Base-by-base conservation (phyloP, 768 basidiomycete genomes). In the Mycena vulgaris region DNA sequence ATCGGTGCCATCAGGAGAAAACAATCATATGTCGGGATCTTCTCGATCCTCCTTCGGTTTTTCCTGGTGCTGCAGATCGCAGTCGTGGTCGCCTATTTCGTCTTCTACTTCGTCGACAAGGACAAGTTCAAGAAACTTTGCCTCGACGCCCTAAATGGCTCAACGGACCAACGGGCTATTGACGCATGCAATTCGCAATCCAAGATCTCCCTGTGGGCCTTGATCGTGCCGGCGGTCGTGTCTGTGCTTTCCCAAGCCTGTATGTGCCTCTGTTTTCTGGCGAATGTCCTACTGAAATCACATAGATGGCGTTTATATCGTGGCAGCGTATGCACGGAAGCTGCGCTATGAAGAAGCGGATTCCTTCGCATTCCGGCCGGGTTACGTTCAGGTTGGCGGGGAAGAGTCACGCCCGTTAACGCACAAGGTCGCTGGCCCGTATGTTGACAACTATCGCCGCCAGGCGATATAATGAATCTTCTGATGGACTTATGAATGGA, bases 221-320 rank as follows among this genome's bases (percentile, higher is more conserved):
- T 82, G 56, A 76, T 84, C 68, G 79, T 80, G 19, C 73, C 76
- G 19, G 67, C 78, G 21, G 69, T 82, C 27, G 71, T 83, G 45
- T 82, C 84, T 21, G 74, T 84, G 45, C 63, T 85, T 35, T 63
- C 83, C 39, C 81, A 83, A 75, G 77, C 76, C 23, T 85, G 85
- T 84, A 66, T 76, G 84, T 80, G 35, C 1, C 40, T 52, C 23
- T 39, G 42, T 31, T 57, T 42, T n/a, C 23, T n/a, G 7, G 33
- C 33, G 57, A 6, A 47, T 45, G 14, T 35, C 13, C 55, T 17
- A 66, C 59, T 57, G 9, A 64, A 21, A 28, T 59, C 65, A 11
- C 68, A 37, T 42, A 85, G 84, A 85, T 72, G 82, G 81, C 14
- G 80, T 81, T 51, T 83, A 84, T 56, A 74, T 84, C 40, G 80